Conservation (phyloP, 2,329 filamentous ascomycete genomes). For the Penicillium sp. region DNA sequence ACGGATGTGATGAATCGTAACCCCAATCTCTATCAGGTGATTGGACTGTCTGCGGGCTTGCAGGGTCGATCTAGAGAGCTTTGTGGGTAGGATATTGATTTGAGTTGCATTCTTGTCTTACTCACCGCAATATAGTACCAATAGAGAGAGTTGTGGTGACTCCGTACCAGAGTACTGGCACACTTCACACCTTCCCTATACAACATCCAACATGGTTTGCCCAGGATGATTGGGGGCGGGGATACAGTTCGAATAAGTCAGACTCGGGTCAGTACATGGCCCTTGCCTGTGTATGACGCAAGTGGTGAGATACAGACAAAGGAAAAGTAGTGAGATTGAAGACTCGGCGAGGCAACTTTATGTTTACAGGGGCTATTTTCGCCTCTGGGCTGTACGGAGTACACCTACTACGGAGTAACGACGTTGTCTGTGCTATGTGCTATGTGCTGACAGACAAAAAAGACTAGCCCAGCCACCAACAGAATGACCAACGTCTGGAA, state of each 20-base stretch:
- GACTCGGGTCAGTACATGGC: constrained; percentile 1
- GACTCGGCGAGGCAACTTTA: constrained; percentile 2
- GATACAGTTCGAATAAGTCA: neutral
- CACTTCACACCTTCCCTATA: neutral
- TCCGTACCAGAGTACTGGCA: neutral
- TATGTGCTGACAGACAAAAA: neutral
- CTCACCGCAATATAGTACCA: constrained; percentile 2
- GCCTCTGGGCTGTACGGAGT: neutral
- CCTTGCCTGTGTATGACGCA: constrained; percentile 9
- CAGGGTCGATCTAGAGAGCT: constrained; percentile 1
- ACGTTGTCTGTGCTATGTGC: no score
- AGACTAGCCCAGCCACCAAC: constrained; percentile 2
- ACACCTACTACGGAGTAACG: neutral
- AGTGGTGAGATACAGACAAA: neutral
- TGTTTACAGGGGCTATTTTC: neutral
- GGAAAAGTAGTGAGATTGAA: neutral
- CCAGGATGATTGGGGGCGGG: neutral
- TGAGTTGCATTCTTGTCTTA: neutral
- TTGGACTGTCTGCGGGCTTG: constrained; percentile 3
- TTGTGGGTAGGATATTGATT: neutral
- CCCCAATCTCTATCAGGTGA: constrained; percentile 2
- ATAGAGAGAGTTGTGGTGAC: neutral
- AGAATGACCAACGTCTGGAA: neutral
- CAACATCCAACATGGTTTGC: neutral
- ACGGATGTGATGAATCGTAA: constrained; percentile 7